Conservation (phyloP, 2,329 filamentous ascomycete species). For the Zalaria sp. region DNA sequence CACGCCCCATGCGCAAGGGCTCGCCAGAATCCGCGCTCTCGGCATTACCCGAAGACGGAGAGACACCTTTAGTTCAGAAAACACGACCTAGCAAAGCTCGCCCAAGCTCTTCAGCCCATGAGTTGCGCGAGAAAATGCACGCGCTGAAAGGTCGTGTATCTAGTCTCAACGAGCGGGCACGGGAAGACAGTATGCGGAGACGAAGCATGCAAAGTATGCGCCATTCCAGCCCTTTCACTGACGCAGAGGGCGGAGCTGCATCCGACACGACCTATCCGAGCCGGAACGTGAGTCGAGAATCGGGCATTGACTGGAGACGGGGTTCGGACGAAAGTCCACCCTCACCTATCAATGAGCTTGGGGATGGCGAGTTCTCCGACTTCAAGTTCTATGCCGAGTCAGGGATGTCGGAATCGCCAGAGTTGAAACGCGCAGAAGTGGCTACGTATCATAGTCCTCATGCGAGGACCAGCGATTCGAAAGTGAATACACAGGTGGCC, state of each 20-base stretch:
- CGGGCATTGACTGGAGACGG: no score
- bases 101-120: constrained; percentile 31
- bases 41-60: constrained; percentile 25
- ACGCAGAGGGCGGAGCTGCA: constrained; percentile 28
- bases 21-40: constrained; percentile 27
- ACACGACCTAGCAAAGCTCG: neutral
- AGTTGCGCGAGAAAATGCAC: constrained; percentile 71
- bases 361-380: no score
- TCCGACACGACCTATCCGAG: no score
- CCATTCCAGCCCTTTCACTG: constrained; percentile 65
- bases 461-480: no score
- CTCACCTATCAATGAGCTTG: no score
- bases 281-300: no score
- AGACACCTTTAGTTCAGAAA: neutral
- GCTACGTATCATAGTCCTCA: no score
- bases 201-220: constrained; percentile 63
- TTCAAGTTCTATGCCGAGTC: no score
- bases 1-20: constrained; percentile 17
- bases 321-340: no score
- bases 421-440: no score
- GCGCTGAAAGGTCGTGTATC: constrained; percentile 78
- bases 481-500: no score
- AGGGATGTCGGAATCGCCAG: no score
- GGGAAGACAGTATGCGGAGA: constrained; percentile 64
- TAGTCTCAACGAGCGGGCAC: constrained; percentile 60